Base-by-base conservation (phyloP, 2,329 filamentous ascomycete genomes). In the Lizonia empirigonia region DNA sequence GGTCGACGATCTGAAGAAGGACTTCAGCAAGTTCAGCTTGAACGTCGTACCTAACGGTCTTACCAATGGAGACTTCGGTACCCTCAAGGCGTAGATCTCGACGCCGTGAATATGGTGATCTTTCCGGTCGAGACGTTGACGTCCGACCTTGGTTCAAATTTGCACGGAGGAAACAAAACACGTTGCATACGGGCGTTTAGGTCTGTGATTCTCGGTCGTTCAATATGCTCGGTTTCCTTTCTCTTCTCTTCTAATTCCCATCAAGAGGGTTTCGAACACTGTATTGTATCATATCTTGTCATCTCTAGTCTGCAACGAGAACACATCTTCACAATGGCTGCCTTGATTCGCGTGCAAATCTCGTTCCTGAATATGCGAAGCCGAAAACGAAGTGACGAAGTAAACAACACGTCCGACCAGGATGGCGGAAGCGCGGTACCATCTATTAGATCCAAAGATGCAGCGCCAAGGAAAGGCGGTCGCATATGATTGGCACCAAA, bases 21-120 rank as follows among this genome's bases (percentile, higher is more conserved):
- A 50, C 16, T 50, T 54, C 38, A 46, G 33, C 46, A 50, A 50
- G 33, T 54, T 50, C 39, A 54, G 51, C 41, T 45, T 50, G 26
- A 50, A 54, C 19, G 38, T 36, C 9, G 33, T 45, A 9, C 45
- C 45, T 27, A 54, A 50, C 22, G 45, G 51, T 12, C 51, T 54
- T 10, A 23, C 26, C 26, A 46, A 46, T 19, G 33, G 45, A n/a
- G 51, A 54, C 41, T 54, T 50, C 19, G 51, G 51, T 10, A 30
- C 45, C 4, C 33, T 54, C 26, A 48, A 53, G 45, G 50, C 50
- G 4, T 53, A 42, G 10, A 10, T n/a, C 9, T 16, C 12, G 26
- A 4, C 7, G 26, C 12, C 7, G 10, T 9, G 16, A 35, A 15
- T 15, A 10, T 6, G 5, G 4, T n/a, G 9, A 9, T 30, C 15